Evolutionary conservation across 2,329 filamentous ascomycete species (phyloP), one percentile per base, ranked within the genome.

Genomic region (Decorospora gaudefroyi): DNA sequence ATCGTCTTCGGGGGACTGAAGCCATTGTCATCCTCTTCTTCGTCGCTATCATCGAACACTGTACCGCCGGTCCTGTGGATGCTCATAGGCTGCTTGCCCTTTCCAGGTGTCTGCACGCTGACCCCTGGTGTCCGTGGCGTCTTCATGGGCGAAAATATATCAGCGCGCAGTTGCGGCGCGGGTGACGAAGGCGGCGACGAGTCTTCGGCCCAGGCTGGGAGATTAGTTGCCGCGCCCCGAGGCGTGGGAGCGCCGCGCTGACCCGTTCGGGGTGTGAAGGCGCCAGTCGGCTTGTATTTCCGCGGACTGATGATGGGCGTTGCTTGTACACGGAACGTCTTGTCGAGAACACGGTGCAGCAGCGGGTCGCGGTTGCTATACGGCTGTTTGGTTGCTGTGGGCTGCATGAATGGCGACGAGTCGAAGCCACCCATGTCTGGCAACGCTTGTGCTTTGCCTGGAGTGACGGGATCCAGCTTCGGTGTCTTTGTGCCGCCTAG

Each of bases 1-100:
- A 95, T 91, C 8, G 89, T 93, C 76, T 97, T 97, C 0, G 93
- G 93, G 18, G 93, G 93, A 62, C 89, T 96, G 71, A 90, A 86
- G 16, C 78, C 78, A 29, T 78, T 46, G 2, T 60, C 65, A 16
- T 64, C 72, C 11, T 75, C 78, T 33, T 87, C 86, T 42, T 83
- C 84, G 49, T 90, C 86, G 59, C 84, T 87, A 40, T 91, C 86
- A 39, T 91, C 86, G 85, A 90, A 93, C 12, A 72, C 55, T 8
- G 46, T 16, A 3, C 57, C 60, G 6, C 57, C 58, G 4, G 58
- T 62, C 21, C 53, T 55, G 4, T 77, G 78, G 43, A 84, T 82
- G 63, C 85, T 64, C 51, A 82, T 61, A 0, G 53, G 42, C 8
- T 56, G 46, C 29, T 57, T 69, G 32, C 65, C 62, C 39, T 67